phyloP scores from a whole-genome alignment of 192 early-diverging fungal species.

The Paraglomus occultum region DNA sequence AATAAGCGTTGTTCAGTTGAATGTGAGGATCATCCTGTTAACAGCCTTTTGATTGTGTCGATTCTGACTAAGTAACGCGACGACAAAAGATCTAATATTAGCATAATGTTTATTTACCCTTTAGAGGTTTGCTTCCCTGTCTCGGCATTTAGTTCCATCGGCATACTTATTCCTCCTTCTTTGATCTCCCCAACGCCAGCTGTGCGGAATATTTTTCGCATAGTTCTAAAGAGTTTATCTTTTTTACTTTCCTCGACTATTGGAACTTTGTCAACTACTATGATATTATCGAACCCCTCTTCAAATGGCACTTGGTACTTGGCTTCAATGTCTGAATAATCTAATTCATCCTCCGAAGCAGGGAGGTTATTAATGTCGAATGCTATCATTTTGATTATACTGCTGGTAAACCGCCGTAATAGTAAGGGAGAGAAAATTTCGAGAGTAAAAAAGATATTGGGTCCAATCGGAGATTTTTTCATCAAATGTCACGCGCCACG shows the following conservation, averaged over 20 bases:
- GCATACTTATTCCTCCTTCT: conserved; percentile 85
- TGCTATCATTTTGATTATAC: conserved; percentile 34
- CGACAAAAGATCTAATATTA: too few species aligned
- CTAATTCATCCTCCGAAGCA: conserved; percentile 73
- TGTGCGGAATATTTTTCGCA: conserved; percentile 81
- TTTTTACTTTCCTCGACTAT: conserved; percentile 82
- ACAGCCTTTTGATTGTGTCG: neutral
- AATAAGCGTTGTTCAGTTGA: neutral
- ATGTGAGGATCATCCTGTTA: conserved; percentile 3
- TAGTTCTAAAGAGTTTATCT: conserved; percentile 73
- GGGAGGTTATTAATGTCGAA: conserved; percentile 66
- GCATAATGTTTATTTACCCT: conserved; percentile 53
- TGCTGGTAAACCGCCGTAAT: too few species aligned
- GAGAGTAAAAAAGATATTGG: too few species aligned
- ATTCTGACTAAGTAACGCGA: too few species aligned
- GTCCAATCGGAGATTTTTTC: too few species aligned
- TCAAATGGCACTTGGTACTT: conserved; percentile 67
- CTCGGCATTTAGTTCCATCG: conserved; percentile 60
- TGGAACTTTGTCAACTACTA: conserved; percentile 93
- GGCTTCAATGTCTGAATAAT: conserved; percentile 90
- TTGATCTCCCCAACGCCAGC: conserved; percentile 67
- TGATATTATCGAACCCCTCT: conserved; percentile 75
- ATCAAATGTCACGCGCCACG: too few species aligned
- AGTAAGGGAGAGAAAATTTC: too few species aligned
- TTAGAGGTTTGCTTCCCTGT: conserved; percentile 73